phyloP scores from a whole-genome alignment of 306 rosid genomes.

The Prunus fruticosa region DNA sequence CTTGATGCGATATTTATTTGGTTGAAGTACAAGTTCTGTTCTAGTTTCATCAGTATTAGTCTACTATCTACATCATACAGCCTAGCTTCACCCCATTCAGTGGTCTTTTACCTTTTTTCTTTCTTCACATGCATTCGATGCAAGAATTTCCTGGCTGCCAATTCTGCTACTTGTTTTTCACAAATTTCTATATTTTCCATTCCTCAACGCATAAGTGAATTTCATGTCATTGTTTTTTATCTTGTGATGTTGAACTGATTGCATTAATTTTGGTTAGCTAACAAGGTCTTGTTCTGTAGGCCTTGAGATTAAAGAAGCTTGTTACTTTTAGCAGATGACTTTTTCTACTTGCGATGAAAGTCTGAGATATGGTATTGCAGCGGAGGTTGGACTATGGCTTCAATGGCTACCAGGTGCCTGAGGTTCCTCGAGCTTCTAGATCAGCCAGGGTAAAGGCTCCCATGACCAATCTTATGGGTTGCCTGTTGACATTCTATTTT shows the following conservation, averaged over 20 bases:
- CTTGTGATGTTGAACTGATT: neutral
- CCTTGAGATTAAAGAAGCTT: slow-evolving; percentile 26
- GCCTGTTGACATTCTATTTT: neutral
- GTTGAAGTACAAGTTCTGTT: neutral
- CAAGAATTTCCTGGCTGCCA: neutral
- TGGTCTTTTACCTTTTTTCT: neutral
- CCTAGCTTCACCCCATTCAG: neutral
- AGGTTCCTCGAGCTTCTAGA: slow-evolving; percentile 66
- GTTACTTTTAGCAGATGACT: slow-evolving; percentile 42
- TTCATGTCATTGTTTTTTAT: neutral
- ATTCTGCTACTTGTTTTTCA: neutral
- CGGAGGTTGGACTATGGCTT: slow-evolving; percentile 56
- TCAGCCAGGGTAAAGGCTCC: slow-evolving; percentile 56
- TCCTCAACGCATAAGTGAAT: neutral
- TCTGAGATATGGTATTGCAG: slow-evolving; percentile 50
- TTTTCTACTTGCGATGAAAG: slow-evolving; percentile 37
- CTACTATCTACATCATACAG: neutral
- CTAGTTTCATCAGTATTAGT: neutral
- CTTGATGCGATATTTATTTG: neutral
- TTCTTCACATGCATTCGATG: neutral
- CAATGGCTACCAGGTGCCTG: slow-evolving; percentile 56
- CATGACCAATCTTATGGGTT: slow-evolving; percentile 5
- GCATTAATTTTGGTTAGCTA: slow-evolving; percentile 20
- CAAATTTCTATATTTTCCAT: neutral
- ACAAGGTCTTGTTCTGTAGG: slow-evolving; percentile 35